Base-by-base conservation (phyloP, 2,329 filamentous ascomycete species). In the Colletotrichum australisinense region DNA sequence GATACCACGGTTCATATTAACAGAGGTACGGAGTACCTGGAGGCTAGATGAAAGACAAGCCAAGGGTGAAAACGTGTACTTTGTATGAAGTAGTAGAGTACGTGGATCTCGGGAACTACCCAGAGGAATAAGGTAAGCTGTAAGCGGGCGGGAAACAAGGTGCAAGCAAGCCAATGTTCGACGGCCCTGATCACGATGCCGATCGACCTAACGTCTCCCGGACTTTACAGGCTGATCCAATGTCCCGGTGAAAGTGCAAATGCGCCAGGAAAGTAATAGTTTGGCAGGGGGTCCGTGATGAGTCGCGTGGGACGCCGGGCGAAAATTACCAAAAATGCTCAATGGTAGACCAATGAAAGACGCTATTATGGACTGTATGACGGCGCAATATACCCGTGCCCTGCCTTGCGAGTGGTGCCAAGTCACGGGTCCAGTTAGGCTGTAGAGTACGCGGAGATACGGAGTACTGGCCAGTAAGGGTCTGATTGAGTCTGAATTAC, bases 321-420 rank as follows among this genome's bases (percentile, higher is more conserved):
- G 67, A 73, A 46, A 62, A 70, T 70, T 70, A 14, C 67, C 70
- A 46, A 57, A 72, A 69, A 24, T n/a, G 60, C 16, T 24, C 19
- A 46, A 4, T 22, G 42, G 57, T 35, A 14, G 56, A 46, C 71
- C 67, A 70, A 70, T 73, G 11, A 60, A n/a, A 28, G 26, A 38
- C 28, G 42, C 63, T 55, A 57, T 7, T 30, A 49, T 16, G 57
- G 35, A 46, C 49, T 71, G 60, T 71, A 66, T 70, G 67, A 73
- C 67, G 46, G 60, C 26, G 28, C 35, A 32, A 42, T 62, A 66
- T 73, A 71, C 32, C 42, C 16, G 55, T 62, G 67, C 56, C 60
- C 28, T 8, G 52, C 46, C 22, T 24, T n/a, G 26, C 42, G 22
- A 19, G 38, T 28, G 11, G 22, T 52, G 38, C 59, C 19, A 63